Base-by-base conservation (phyloP, 441 rosid genomes). In the Omphalea diandra region DNA sequence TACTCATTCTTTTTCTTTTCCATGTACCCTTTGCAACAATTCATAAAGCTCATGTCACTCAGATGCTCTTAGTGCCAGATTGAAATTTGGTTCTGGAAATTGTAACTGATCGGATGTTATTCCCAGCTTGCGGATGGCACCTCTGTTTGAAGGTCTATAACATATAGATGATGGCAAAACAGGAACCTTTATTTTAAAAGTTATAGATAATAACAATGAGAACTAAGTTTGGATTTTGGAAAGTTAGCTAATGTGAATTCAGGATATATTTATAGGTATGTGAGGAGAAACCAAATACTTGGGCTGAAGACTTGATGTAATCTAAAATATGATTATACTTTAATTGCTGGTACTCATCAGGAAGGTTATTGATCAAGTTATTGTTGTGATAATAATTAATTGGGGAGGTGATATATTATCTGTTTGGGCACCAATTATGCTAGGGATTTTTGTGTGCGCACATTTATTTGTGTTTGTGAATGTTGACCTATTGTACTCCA, bases 31-130 rank as follows among this genome's bases (percentile, higher is more conserved):
- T 63, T 53, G 18, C 24, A n/a, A n/a, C 53, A 53, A 2, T 41
- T 27, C 3, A 8, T 71, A 9, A n/a, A 18, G 52, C 22, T 31
- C 4, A 49, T 47, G 22, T 29, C 10, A 57, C 55, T 52, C 31
- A 10, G 55, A 31, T 61, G 29, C 69, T 50, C 27, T 14, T n/a
- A 22, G 9, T 40, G 46, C 50, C 29, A 4, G 36, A 49, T 69
- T 38, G 27, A 38, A 29, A 44, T 46, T 60, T 65, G 64, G 47
- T 69, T 26, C 44, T 58, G 61, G 41, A 70, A 62, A n/a, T 58
- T 10, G 35, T 60, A 40, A 22, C 10, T n/a, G 10, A 59, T 0
- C 0, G 46, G 27, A 18, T 11, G 29, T 58, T 57, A 14, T 22
- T 60, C 43, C 18, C 63, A 59, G 27, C 22, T 17, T 57, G 12